Base-by-base conservation (phyloP, 441 rosid species). In the Biscutella laevigata region DNA sequence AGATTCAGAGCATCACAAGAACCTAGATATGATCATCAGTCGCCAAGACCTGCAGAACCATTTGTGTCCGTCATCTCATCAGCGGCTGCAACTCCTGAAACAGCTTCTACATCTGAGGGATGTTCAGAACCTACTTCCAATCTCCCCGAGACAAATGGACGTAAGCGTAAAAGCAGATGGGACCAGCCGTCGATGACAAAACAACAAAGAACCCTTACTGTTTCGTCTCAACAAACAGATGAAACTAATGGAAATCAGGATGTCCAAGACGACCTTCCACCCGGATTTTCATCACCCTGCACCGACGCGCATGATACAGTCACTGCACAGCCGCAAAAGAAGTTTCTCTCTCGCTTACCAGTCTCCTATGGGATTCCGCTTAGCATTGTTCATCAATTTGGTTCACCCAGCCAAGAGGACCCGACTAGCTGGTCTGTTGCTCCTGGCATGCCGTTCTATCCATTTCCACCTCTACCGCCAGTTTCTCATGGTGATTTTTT, bases 161-260 rank as follows among this genome's bases (percentile, higher is more conserved):
- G 88, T 59, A 88, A 88, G 74, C 96, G 94, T 61, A 91, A 91
- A 83, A 88, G 84, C 59, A 80, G 98, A 63, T 91, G 98, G 98
- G 98, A 88, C 78, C 95, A 86, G 62, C 95, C 92, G 3, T 80
- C 80, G 2, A 65, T 16, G 22, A 15, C 70, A 61, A 68, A 73
- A 59, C 67, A 68, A 15, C 41, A 76, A 62, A 63, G 73, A 66
- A 44, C 68, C 58, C 32, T 74, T 38, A 62, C 64, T 28, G 36
- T 41, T 27, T 44, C 12, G 37, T 36, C 20, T 11, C 53, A 35
- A 3, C 33, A 36, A 36, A 59, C 25, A 8, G 25, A 7, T 49
- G 62, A 27, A 42, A 25, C 37, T 7, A 48, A 33, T 24, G 63
- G 58, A 6, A 40, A 56, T 29, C 70, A 61, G 30, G 79, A 67